These are phyloP conservation scores for Phytophthora melonis DNA, from an alignment of 352 stramenopile genomes.

Conservation along the genomic window DNA sequence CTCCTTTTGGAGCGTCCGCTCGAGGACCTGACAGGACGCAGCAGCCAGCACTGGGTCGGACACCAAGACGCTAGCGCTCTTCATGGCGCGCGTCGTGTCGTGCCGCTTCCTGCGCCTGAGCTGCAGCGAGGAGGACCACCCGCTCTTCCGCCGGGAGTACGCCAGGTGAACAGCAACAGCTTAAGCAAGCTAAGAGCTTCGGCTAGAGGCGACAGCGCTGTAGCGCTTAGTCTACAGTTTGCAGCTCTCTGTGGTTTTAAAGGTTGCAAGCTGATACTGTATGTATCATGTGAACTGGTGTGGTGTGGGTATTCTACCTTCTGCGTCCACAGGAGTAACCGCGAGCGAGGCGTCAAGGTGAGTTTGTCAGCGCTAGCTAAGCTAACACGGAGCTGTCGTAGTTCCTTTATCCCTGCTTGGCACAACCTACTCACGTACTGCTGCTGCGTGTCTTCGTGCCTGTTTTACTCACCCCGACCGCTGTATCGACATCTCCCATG, in stretches of 20 bases:
- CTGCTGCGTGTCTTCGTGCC: background rate
- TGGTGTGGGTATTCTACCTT: background rate
- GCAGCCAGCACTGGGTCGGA: too few species aligned
- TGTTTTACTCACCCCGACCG: background rate
- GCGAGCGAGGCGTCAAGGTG: constrained; percentile 20
- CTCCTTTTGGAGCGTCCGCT: too few species aligned
- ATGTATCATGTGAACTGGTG: background rate
- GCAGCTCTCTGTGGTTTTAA: too few species aligned
- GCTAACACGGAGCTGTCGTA: background rate
- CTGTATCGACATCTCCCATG: background rate
- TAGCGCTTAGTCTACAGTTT: background rate
- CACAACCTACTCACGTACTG: background rate
- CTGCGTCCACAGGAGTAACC: constrained; percentile 13
- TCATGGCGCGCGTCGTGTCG: constrained; percentile 16
- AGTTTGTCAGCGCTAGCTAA: background rate
- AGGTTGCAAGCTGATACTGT: background rate
- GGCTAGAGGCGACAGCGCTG: background rate
- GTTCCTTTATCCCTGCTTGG: background rate
- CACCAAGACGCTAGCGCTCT: background rate
- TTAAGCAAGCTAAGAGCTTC: background rate
- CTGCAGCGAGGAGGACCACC: constrained; percentile 38
- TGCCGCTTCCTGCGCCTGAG: constrained; percentile 43
- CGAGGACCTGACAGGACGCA: too few species aligned
- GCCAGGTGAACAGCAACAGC: constrained; percentile 27
- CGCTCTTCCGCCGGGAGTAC: constrained; percentile 49